These are phyloP conservation scores for Mitragyna speciosa DNA, from an alignment of 257 asterid genomes.

Conservation along the genomic window DNA sequence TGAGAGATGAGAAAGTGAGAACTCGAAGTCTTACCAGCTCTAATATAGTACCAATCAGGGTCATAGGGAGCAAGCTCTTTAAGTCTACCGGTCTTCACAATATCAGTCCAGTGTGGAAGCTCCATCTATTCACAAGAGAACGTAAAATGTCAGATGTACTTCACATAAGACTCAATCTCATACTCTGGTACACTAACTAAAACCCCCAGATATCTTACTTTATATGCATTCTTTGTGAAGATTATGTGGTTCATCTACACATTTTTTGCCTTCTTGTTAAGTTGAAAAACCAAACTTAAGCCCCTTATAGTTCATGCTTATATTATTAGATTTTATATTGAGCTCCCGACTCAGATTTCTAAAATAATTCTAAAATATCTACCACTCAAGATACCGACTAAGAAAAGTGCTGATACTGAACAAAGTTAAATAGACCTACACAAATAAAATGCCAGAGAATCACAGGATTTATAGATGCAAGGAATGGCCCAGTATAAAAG, in stretches of 20 bases:
- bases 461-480: neutral
- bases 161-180: neutral
- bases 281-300: too few relatives aligned
- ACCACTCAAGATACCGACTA: too few relatives aligned
- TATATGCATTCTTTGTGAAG: too few relatives aligned
- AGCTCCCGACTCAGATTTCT: neutral
- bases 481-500: neutral
- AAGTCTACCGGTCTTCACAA: constrained; percentile 79
- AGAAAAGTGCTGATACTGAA: neutral
- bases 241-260: too few relatives aligned
- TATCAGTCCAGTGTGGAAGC: constrained; percentile 95
- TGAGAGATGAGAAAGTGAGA: too few relatives aligned
- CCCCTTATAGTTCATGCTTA: neutral
- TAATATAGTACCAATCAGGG: constrained; percentile 90
- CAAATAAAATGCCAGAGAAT: neutral
- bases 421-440: too few relatives aligned
- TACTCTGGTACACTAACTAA: too few relatives aligned
- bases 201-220: too few relatives aligned
- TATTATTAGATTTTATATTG: neutral
- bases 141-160: neutral
- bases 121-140: constrained; percentile 49
- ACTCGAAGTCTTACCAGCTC: constrained; percentile 61
- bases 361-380: too few relatives aligned
- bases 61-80: constrained; percentile 95
- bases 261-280: too few relatives aligned